Evolutionary conservation across 129 eudicot species (phyloP), one percentile per base, ranked within the genome.

Genomic region (Ambrosia trifida): DNA sequence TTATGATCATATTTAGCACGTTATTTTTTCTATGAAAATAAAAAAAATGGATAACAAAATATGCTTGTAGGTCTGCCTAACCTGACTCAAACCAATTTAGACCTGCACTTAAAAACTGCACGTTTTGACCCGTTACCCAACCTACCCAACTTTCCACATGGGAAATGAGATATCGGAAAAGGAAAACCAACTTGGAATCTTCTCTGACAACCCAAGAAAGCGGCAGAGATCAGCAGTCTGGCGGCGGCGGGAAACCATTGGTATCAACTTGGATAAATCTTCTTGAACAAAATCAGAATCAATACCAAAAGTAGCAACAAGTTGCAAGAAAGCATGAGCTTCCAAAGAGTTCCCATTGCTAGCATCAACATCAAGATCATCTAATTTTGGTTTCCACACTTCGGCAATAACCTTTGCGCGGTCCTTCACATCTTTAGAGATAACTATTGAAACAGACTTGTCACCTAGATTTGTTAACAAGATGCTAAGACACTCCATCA

Each of bases 171-270:
- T 5, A 49, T 5, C 30, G n/a, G 16, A 64, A 74, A 64, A 45
- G 43, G 11, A 40, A 45, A 70, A 72, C 83, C 11, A 78, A 89
- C 98, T 95, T 85, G 98, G 95, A 92, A 94, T 94, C 81, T 84
- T 94, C 64, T 87, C 95, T 10, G 96, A 78, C 80, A 94, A 75
- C 61, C 98, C 98, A 85, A 94, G 98, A 20, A 81, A 89, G 67
- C 93, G 98, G 81, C 98, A 94, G 46, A 94, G 85, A 32, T 94
- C 98, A 73, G 96, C 98, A 64, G 98, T 88, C 76, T 94, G 98
- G 53, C 85, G 95, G 52, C 98, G 92, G 46, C 96, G 96, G 32
- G 96, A 89, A 50, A 94, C 98, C 96, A 89, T 89, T 3, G 98
- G 98, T 64, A 94, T 85, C 77, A 89, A 79, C 77, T 85, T 89